Base-by-base conservation (phyloP, 257 asterid genomes). In the Nicotiana knightiana region DNA sequence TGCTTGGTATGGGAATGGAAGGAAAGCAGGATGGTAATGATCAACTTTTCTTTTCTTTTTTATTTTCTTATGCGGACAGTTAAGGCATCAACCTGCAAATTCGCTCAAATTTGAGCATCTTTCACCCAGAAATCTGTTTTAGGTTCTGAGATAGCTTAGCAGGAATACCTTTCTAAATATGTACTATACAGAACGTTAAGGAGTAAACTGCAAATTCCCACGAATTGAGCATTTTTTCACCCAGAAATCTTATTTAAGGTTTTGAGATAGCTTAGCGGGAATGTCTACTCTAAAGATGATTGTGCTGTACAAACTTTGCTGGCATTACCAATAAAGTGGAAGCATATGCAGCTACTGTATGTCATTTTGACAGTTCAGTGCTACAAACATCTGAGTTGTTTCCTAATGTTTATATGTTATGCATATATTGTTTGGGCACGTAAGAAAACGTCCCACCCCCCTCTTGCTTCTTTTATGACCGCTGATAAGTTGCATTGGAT, bases 1-100 rank as follows among this genome's bases (percentile, higher is more conserved):
- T 83, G 98, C 97, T 70, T 94, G 98, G 98, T 85, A 92, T 79
- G 98, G 98, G 80, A 94, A 92, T 85, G 98, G 98, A 91, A 90
- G 98, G 85, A 94, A 94, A 88, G 97, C 97, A 66, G 98, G 97
- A 89, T 94, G 98, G 98, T 94, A 89, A 76, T 58, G 73, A 82
- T 62, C 55, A 46, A 55, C 24, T 13, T 57, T 68, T 24, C 81
- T 61, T 51, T 9, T 58, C 59, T 67, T 64, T 70, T 46, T 76
- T 12, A 21, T 39, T 71, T 43, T 35, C 16, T 51, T 53, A 13
- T 53, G 57, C 5, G 17, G 18, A 53, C 57, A 53, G 57, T 53
- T 53, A 53, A 7, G 48, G 48, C 48, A 53, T 53, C 57, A 53
- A 53, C 3, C 57, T 53, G 15, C 6, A 53, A 53, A 53, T 53